These are phyloP conservation scores for Hypsizygus marmoreus DNA, from an alignment of 768 basidiomycete species.

Conservation along the genomic window DNA sequence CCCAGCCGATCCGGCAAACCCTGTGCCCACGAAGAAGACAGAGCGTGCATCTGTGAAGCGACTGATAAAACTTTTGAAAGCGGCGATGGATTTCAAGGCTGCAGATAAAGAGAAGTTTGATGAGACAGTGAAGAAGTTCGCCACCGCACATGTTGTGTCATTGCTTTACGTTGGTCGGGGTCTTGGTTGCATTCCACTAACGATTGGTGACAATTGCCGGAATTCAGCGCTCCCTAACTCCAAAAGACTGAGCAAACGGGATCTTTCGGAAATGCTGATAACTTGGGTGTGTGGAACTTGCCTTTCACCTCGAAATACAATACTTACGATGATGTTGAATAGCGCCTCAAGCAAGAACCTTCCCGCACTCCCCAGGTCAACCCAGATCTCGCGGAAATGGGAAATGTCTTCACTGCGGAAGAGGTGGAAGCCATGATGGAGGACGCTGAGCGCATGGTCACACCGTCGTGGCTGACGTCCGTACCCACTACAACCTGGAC, in stretches of 20 bases:
- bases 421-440: slow-evolving; percentile 6
- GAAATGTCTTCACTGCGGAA: slow-evolving; percentile 4
- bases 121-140: background rate
- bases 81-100: slow-evolving; percentile 1
- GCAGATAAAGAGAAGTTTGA: background rate
- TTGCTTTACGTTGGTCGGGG: slow-evolving; percentile 7
- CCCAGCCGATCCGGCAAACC: background rate
- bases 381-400: background rate
- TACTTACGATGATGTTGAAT: background rate
- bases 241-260: background rate
- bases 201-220: background rate
- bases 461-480: slow-evolving; percentile 22
- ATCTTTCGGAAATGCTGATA: background rate
- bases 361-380: background rate
- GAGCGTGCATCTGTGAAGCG: background rate
- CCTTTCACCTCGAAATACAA: too few relatives aligned
- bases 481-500: slow-evolving; percentile 23
- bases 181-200: slow-evolving; percentile 1
- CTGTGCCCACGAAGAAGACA: background rate
- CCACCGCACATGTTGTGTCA: background rate
- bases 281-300: too few relatives aligned
- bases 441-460: slow-evolving; percentile 11
- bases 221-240: background rate
- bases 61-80: background rate
- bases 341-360: background rate